Evolutionary conservation across 1,284 basidiomycete species (phyloP).

Genomic region (Malassezia brasiliensis): DNA sequence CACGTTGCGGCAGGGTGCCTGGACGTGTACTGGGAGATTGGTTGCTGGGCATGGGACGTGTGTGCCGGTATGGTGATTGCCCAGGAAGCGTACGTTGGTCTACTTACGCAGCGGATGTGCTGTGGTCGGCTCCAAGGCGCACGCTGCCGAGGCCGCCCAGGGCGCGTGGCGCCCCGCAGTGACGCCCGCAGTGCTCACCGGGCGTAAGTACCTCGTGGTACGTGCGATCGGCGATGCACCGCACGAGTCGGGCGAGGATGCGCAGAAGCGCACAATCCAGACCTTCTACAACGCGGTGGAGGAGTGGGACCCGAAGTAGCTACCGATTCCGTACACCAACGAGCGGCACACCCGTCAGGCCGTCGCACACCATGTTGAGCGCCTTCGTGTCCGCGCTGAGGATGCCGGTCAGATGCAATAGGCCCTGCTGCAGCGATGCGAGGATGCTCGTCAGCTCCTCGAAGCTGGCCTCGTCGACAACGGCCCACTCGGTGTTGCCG

Average conservation of each 20-base stretch:
- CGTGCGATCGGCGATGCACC: constrained; percentile 46
- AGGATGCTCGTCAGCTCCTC: constrained; percentile 34
- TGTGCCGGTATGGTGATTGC: constrained; percentile 84
- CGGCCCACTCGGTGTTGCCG: constrained; percentile 39
- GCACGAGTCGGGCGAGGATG: constrained; percentile 60
- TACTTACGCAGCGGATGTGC: constrained; percentile 21
- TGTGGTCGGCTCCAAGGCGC: constrained; percentile 30
- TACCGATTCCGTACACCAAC: constrained; percentile 24
- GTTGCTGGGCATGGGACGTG: constrained; percentile 49
- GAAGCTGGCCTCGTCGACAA: constrained; percentile 37
- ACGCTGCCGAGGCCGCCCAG: constrained; percentile 38
- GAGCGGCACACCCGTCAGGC: constrained; percentile 32
- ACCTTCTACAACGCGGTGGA: constrained; percentile 76
- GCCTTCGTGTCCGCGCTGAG: constrained; percentile 31
- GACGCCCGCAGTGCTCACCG: constrained; percentile 63
- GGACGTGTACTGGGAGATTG: constrained; percentile 47
- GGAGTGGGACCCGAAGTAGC: constrained; percentile 55
- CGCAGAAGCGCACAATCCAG: constrained; percentile 67
- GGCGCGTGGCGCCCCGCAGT: constrained; percentile 51
- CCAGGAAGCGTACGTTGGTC: constrained; percentile 67
- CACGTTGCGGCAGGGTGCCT: constrained; percentile 35
- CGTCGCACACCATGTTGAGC: constrained; percentile 35
- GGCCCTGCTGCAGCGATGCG: constrained; percentile 35
- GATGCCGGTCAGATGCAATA: constrained; percentile 38
- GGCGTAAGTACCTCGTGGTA: constrained; percentile 77